Evolutionary conservation across 176 grass and related monocot genomes (phyloP).

Genomic region (Juncus inflexus): DNA sequence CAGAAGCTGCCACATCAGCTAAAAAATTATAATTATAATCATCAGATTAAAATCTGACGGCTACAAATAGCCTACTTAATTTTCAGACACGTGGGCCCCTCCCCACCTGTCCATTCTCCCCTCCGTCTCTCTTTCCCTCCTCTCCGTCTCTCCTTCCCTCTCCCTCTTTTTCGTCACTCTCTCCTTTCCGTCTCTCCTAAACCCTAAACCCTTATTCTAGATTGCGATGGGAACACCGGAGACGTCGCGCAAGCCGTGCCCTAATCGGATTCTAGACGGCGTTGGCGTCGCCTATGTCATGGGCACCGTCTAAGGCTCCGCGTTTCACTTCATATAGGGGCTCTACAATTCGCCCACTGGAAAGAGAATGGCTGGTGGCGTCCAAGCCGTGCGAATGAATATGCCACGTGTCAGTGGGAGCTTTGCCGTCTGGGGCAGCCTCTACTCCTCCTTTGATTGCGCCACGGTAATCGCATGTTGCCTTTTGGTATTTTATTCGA

Average conservation of each 20-base stretch:
- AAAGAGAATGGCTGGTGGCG: conserved; percentile 59
- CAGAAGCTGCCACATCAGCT: no score
- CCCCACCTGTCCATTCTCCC: no score
- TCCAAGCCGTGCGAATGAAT: conserved; percentile 85
- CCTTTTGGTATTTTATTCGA: neutral
- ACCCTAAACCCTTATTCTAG: conserved; percentile 7
- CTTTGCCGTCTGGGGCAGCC: conserved; percentile 98
- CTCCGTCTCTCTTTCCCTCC: no score
- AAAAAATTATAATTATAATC: no score
- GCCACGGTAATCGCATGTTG: conserved; percentile 53
- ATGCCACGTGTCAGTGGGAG: conserved; percentile 78
- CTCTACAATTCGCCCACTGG: conserved; percentile 93
- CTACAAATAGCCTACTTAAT: no score
- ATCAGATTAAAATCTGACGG: no score
- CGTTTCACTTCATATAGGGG: conserved; percentile 85
- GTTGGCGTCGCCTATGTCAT: conserved; percentile 88
- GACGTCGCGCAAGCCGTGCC: conserved; percentile 95
- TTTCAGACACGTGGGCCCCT: no score
- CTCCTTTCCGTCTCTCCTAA: neutral
- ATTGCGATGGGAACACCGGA: conserved; percentile 70
- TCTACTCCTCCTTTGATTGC: conserved; percentile 96
- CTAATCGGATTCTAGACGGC: conserved; percentile 90
- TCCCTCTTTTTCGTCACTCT: no score
- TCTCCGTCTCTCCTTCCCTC: no score
- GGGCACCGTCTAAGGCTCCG: conserved; percentile 83